A percentile compares a stretch with the other conserved stretches of the same genome.
Conservation (phyloP, 1,284 basidiomycete species). For the Ceratobasidium sp. region DNA sequence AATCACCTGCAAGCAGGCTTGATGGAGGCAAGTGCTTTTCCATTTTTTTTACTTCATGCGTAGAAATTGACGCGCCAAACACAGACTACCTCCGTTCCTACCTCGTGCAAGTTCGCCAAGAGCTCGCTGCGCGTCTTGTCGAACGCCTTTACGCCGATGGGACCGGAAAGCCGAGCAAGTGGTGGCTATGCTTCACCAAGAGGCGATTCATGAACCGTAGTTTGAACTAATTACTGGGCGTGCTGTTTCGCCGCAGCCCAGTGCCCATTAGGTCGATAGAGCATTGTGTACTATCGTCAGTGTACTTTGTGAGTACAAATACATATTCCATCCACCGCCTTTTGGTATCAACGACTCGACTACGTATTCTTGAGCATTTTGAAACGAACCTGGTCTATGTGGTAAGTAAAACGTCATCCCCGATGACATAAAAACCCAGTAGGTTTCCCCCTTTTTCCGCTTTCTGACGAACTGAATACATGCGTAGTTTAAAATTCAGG, state of each 20-base stretch:
- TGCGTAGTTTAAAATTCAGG: conserved; percentile 1
- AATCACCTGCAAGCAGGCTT: conserved; percentile 78
- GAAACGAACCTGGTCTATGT: background rate
- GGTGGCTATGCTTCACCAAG: conserved; percentile 99
- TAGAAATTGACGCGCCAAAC: background rate
- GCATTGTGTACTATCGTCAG: background rate
- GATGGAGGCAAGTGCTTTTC: conserved; percentile 81
- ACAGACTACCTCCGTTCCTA: conserved; percentile 91
- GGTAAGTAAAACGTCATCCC: conserved; percentile 22
- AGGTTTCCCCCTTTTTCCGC: background rate
- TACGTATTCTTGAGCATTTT: background rate
- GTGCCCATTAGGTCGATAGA: background rate
- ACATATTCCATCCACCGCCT: too few species aligned
- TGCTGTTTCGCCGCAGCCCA: background rate
- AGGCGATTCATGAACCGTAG: conserved; percentile 94
- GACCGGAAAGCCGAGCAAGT: conserved; percentile 94
- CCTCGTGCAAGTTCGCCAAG: conserved; percentile 92
- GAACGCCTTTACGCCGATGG: conserved; percentile 91
- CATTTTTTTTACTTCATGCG: background rate
- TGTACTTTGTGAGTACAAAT: conserved; percentile 5
- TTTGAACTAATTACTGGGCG: conserved; percentile 56
- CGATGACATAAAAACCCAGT: background rate
- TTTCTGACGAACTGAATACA: background rate
- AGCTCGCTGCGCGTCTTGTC: conserved; percentile 87
- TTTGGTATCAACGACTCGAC: background rate